Conservation (phyloP, 129 eudicot species). For the Flaveria sonorensis region DNA sequence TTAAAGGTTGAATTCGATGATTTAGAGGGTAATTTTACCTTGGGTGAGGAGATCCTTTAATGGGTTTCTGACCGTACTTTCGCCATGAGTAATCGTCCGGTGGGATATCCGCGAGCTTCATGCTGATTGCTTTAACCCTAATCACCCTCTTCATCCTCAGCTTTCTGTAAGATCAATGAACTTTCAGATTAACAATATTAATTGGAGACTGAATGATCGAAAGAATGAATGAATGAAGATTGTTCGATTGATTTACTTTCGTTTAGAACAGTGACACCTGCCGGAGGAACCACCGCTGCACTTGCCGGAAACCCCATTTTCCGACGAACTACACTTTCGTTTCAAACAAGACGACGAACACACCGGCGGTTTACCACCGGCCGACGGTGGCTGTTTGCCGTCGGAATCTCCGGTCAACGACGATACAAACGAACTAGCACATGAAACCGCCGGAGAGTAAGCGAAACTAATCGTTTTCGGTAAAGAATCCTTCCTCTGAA, state of each 20-base stretch:
- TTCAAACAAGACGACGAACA: constrained; percentile 60
- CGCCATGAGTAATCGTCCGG: constrained; percentile 99
- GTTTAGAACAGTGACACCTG: constrained; percentile 82
- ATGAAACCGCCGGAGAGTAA: constrained; percentile 56
- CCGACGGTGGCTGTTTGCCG: constrained; percentile 50
- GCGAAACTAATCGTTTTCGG: constrained; percentile 69
- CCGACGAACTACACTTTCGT: constrained; percentile 74
- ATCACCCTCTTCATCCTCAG: constrained; percentile 67
- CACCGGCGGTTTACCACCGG: constrained; percentile 75
- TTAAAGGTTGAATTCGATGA: too few relatives aligned
- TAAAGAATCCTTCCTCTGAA: constrained; percentile 42
- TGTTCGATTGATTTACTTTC: constrained; percentile 43
- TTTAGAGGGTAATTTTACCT: constrained; percentile 49
- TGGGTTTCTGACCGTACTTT: constrained; percentile 93
- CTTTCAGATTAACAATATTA: background rate
- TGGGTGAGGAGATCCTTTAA: constrained; percentile 98
- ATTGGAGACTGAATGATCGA: background rate
- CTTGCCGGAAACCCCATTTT: constrained; percentile 75
- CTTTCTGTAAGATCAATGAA: constrained; percentile 36
- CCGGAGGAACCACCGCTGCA: constrained; percentile 80
- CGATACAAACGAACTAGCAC: constrained; percentile 65
- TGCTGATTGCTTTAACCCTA: constrained; percentile 87
- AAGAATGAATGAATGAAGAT: background rate
- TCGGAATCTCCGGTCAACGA: constrained; percentile 58
- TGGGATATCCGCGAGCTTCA: constrained; percentile 89